A percentile compares a stretch with the other conserved stretches of the same genome.
Evolutionary conservation across 192 early-diverging fungal genomes (phyloP).

Genomic region (Jimgerdemannia flammicorona): DNA sequence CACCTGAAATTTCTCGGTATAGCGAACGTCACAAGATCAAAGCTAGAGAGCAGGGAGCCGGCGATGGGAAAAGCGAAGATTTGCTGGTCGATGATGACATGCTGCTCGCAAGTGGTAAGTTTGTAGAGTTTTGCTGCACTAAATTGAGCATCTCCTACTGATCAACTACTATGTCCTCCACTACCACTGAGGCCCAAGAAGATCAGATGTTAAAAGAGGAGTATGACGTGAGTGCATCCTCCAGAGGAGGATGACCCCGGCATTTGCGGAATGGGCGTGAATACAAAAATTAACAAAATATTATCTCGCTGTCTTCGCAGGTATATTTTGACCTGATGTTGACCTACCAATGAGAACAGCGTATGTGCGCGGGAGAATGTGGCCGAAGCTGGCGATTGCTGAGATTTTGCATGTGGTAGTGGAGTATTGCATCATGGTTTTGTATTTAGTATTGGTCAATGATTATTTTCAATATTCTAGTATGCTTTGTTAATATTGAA

Average conservation of each 20-base stretch:
- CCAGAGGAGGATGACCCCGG: background rate
- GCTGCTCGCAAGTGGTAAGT: background rate
- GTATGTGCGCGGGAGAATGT: too few relatives aligned
- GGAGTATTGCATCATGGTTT: too few relatives aligned
- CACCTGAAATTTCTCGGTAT: background rate
- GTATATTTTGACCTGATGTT: background rate
- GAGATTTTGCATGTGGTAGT: too few relatives aligned
- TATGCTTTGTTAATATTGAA: too few relatives aligned
- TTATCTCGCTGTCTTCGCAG: background rate
- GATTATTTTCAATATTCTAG: too few relatives aligned
- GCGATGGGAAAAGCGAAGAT: background rate
- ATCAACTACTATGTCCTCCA: background rate
- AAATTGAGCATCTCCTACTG: too few relatives aligned
- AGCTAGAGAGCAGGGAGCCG: background rate
- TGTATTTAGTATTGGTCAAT: too few relatives aligned
- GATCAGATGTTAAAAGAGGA: slow-evolving; percentile 51
- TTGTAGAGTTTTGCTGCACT: too few relatives aligned
- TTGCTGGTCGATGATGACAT: background rate
- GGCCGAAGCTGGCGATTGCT: too few relatives aligned
- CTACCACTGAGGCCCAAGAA: slow-evolving; percentile 46
- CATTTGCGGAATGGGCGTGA: background rate
- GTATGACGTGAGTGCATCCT: slow-evolving; percentile 31
- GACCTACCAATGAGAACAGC: background rate
- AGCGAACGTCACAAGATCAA: background rate
- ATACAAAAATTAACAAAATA: background rate